A percentile compares a stretch with the other conserved stretches of the same genome.
These are phyloP conservation scores for Aurantiochytrium sp. DNA, from an alignment of 108 stramenopile species.

Conservation along the genomic window DNA sequence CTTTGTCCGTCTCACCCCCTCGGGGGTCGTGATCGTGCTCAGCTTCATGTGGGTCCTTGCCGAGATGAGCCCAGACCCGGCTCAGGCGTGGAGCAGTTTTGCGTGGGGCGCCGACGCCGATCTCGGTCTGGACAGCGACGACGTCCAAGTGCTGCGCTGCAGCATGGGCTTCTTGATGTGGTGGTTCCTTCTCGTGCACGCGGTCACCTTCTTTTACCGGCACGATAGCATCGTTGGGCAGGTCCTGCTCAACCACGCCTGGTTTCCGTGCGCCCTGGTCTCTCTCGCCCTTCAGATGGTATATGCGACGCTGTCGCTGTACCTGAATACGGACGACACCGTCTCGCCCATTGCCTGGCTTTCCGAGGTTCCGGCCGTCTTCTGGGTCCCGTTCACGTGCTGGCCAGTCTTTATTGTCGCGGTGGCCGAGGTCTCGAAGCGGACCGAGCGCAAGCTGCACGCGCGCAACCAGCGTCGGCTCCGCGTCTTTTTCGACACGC, in stretches of 20 bases:
- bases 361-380: not conserved
- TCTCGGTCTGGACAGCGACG: not conserved
- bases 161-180: not conserved
- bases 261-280: not conserved
- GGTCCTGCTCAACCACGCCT: not conserved
- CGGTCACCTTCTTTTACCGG: not conserved
- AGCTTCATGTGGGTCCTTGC: not conserved
- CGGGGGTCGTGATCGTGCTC: not conserved
- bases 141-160: not conserved
- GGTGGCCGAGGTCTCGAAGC: not conserved
- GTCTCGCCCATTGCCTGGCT: not conserved
- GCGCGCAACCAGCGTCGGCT: not conserved
- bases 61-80: not conserved
- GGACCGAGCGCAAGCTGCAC: not conserved
- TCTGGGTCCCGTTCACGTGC: not conserved
- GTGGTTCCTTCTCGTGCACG: constrained; percentile 6
- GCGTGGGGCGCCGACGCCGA: not conserved
- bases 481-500: constrained; percentile 19
- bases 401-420: not conserved
- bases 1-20: not conserved
- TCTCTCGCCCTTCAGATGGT: not conserved
- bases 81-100: not conserved
- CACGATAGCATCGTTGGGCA: not conserved
- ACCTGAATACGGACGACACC: not conserved
- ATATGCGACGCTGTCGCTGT: not conserved